Base-by-base conservation (phyloP, 2,329 filamentous ascomycete genomes). In the Didymellaceae sp. region DNA sequence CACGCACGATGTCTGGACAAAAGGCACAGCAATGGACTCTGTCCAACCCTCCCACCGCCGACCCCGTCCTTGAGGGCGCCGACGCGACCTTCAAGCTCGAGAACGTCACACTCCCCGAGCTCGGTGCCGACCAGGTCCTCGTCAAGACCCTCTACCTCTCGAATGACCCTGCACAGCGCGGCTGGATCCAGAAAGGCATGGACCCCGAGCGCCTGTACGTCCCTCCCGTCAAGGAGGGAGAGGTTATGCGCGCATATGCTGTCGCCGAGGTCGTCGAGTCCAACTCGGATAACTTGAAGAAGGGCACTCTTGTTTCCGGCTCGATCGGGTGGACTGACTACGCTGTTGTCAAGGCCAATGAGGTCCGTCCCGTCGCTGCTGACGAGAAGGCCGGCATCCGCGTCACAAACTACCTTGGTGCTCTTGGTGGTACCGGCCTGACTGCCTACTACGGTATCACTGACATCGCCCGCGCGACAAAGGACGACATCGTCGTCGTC, bases 361-460 rank as follows among this genome's bases (percentile, higher is more conserved):
- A 67, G 10, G 66, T 63, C 24, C 63, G 65, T 4, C 52, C 62
- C n/a, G 46, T 74, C 7, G 59, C 72, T 31, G 45, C 61, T 13
- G 63, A 71, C 21, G 59, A 70, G 30, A 59, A 58, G 21, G 53
- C 62, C 2, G 75, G 74, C 4, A 66, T 78, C 21, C 62, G 68
- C 10, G 63, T 72, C 18, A 79, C 77, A 17, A 74, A 78, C 49
- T 79, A 75, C 57, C 62, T 80, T 20, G 78, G 78, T 11, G 71
- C 75, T 2, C 68, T 86, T 21, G 77, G 77, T 5, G 60, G 63
- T 8, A 70, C 75, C 2, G 87, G 87, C 5, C 63, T 91, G 47
- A 91, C 89, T 0, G 89, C 89, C 2, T 92, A 90, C 76, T 87
- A 89, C 57, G 89, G 89, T 20, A 82, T 92, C 67, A 73, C 82